A percentile compares a stretch with the other conserved stretches of the same genome.
phyloP scores from a whole-genome alignment of 2,329 filamentous ascomycete species.

The Claviceps purpurea region DNA sequence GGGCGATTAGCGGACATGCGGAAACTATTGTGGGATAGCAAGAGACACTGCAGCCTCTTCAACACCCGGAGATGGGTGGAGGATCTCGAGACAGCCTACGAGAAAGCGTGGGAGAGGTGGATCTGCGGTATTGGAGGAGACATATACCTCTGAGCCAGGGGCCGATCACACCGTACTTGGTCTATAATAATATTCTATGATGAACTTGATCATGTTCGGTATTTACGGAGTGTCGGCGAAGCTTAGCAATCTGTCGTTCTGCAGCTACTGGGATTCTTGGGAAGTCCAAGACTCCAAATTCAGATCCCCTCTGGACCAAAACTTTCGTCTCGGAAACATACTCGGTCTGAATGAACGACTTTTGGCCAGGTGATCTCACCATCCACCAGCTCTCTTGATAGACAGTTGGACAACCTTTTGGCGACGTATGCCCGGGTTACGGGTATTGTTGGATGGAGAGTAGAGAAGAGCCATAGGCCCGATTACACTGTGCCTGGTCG shows the following conservation, averaged over 20 bases:
- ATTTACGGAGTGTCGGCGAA: not conserved
- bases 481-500: too few species aligned
- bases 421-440: too few species aligned
- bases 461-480: too few species aligned
- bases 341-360: too few species aligned
- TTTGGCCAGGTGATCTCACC: too few species aligned
- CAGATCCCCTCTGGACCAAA: too few species aligned
- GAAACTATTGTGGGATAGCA: slow-evolving; percentile 65
- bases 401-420: too few species aligned
- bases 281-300: too few species aligned
- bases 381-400: too few species aligned
- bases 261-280: too few species aligned
- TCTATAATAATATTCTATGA: not conserved
- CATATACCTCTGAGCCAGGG: slow-evolving; percentile 54
- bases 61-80: slow-evolving; percentile 83
- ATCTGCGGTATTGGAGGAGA: slow-evolving; percentile 78
- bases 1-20: slow-evolving; percentile 71
- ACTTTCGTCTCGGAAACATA: too few species aligned
- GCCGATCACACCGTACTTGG: not conserved
- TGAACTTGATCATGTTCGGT: slow-evolving; percentile 4
- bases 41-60: slow-evolving; percentile 81
- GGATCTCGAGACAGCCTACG: slow-evolving; percentile 80
- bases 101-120: slow-evolving; percentile 81
- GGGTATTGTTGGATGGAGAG: too few species aligned
- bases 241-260: not conserved